Conservation (phyloP, 345 rosid genomes). For the Geranium rotundifolium region DNA sequence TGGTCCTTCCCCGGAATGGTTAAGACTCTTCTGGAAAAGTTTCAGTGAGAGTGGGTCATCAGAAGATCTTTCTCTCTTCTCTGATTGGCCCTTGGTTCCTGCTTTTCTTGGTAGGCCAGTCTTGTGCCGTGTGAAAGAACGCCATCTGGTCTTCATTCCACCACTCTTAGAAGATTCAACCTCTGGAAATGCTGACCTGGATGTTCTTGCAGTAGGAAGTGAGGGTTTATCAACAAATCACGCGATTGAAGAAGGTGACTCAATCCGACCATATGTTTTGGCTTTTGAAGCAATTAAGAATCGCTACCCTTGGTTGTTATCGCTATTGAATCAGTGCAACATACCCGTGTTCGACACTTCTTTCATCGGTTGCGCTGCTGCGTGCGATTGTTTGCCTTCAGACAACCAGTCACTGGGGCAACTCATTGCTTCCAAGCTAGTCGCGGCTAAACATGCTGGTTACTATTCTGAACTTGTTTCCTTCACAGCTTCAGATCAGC, state of each 20-base stretch:
- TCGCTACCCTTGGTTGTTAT: slow-evolving; percentile 66
- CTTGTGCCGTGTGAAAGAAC: slow-evolving; percentile 72
- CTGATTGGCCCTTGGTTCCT: slow-evolving; percentile 93
- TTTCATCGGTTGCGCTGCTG: slow-evolving; percentile 63
- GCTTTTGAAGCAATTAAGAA: slow-evolving; percentile 42
- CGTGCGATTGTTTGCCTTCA: slow-evolving; percentile 57
- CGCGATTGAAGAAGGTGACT: slow-evolving; percentile 32
- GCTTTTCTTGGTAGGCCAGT: slow-evolving; percentile 85
- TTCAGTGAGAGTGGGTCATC: slow-evolving; percentile 47
- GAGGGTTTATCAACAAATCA: slow-evolving; percentile 24
- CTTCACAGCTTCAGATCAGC: slow-evolving; percentile 47
- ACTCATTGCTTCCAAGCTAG: slow-evolving; percentile 77
- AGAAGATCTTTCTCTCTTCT: slow-evolving; percentile 57
- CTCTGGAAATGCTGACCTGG: slow-evolving; percentile 20
- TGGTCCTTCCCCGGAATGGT: slow-evolving; percentile 89
- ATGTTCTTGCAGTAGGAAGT: slow-evolving; percentile 18
- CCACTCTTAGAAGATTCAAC: slow-evolving; percentile 32
- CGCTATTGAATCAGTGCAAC: slow-evolving; percentile 72
- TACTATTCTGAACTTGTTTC: slow-evolving; percentile 52
- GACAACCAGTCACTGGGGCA: slow-evolving; percentile 63
- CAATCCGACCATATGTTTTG: slow-evolving; percentile 31
- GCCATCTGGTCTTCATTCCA: slow-evolving; percentile 64
- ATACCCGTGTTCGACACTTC: slow-evolving; percentile 66
- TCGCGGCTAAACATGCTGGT: slow-evolving; percentile 63
- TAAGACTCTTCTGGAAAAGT: slow-evolving; percentile 74